Evolutionary conservation across 768 basidiomycete species (phyloP).

Genomic region (Hygrophoropsis aurantiaca): DNA sequence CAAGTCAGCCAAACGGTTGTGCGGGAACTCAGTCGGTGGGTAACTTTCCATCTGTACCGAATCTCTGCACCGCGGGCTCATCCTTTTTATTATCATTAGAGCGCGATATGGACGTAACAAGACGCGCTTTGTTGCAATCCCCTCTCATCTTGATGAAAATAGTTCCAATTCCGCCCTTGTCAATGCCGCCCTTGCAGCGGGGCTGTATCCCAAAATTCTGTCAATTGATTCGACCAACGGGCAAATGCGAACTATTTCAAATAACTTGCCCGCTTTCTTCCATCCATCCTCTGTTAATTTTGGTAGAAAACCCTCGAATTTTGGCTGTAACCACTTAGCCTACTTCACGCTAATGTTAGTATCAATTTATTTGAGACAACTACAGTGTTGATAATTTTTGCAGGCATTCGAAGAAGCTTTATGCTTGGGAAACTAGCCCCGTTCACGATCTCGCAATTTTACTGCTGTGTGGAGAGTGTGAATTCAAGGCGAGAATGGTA

Average conservation of each 20-base stretch:
- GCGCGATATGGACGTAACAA: constrained; percentile 73
- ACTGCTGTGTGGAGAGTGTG: constrained; percentile 86
- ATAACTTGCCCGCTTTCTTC: constrained; percentile 75
- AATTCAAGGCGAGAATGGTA: constrained; percentile 67
- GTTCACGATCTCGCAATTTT: constrained; percentile 81
- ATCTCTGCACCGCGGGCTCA: neutral
- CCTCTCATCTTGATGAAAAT: constrained; percentile 68
- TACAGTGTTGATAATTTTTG: constrained; percentile 5
- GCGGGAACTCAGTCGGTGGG: constrained; percentile 67
- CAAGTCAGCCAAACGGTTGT: constrained; percentile 62
- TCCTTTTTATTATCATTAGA: constrained; percentile 33
- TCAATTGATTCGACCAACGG: constrained; percentile 58
- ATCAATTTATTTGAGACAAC: neutral
- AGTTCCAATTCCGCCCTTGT: constrained; percentile 64
- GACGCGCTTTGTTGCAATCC: constrained; percentile 75
- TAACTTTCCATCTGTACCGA: no score
- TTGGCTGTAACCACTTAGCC: constrained; percentile 69
- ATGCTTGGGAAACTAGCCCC: constrained; percentile 92
- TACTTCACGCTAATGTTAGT: constrained; percentile 89
- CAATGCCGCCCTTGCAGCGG: constrained; percentile 80
- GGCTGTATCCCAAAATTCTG: constrained; percentile 90
- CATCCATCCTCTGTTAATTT: constrained; percentile 96
- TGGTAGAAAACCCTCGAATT: constrained; percentile 60
- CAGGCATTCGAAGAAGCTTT: constrained; percentile 93
- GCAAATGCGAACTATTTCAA: constrained; percentile 76